phyloP scores from a whole-genome alignment of 495 filamentous ascomycete genomes.

The Usnea hakonensis region DNA sequence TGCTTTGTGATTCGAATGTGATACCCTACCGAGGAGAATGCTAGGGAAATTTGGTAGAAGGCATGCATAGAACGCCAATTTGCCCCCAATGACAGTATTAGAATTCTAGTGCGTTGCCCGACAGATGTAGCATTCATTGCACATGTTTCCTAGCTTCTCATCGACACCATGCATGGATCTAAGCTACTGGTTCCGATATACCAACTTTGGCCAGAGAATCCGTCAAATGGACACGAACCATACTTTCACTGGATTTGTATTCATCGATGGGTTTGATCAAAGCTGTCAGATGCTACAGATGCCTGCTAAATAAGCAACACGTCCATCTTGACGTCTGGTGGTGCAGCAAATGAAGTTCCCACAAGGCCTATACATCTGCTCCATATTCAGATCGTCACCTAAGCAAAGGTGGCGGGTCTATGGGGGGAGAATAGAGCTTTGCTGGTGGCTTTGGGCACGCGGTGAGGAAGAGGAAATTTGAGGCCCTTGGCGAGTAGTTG shows the following conservation, averaged over 20 bases:
- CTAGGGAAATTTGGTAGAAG: too few species aligned
- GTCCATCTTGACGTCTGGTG: not conserved
- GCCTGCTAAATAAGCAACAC: not conserved
- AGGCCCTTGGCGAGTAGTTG: conserved; percentile 91
- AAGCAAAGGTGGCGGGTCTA: conserved; percentile 83
- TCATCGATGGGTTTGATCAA: not conserved
- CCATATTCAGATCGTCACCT: conserved; percentile 17
- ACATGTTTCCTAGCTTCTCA: too few species aligned
- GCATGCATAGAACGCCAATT: too few species aligned
- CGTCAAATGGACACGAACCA: not conserved
- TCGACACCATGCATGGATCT: too few species aligned
- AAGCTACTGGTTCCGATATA: not conserved
- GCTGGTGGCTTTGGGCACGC: conserved; percentile 65
- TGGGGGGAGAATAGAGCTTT: conserved; percentile 86
- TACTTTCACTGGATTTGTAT: not conserved
- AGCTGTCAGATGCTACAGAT: not conserved
- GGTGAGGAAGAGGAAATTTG: conserved; percentile 98
- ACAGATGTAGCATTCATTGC: too few species aligned
- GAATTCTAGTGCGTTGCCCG: too few species aligned
- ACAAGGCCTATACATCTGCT: not conserved
- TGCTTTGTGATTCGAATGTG: too few species aligned
- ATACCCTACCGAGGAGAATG: too few species aligned
- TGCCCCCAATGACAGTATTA: too few species aligned
- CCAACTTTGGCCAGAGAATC: not conserved
- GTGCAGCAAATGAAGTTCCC: not conserved